These are phyloP conservation scores for Porphyrellus cyaneotinctus DNA, from an alignment of 768 basidiomycete species.

Conservation along the genomic window DNA sequence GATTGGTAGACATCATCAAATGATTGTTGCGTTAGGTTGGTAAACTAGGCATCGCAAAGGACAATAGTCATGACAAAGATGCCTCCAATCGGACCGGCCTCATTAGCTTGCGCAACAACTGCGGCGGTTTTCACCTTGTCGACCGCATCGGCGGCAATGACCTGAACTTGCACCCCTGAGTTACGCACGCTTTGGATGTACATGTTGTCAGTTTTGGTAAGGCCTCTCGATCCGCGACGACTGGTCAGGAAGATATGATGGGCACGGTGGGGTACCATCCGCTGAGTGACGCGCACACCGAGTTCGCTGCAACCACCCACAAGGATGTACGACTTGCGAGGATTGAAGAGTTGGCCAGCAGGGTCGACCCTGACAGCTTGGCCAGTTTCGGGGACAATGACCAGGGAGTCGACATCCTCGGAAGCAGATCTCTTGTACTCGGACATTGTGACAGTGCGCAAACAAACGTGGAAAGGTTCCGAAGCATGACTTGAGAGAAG, in stretches of 20 bases:
- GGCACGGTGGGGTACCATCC: conserved; percentile 34
- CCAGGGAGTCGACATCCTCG: conserved; percentile 9
- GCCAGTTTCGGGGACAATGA: conserved; percentile 14
- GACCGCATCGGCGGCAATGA: conserved; percentile 26
- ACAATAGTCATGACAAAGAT: conserved; percentile 34
- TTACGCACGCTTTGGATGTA: conserved; percentile 26
- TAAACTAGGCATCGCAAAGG: conserved; percentile 32
- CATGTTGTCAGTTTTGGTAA: conserved; percentile 22
- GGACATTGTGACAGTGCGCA: conserved; percentile 10
- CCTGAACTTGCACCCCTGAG: conserved; percentile 24
- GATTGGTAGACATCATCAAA: conserved; percentile 27
- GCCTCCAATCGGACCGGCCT: conserved; percentile 29
- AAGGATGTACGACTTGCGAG: conserved; percentile 24
- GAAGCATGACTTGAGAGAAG: conserved; percentile 19
- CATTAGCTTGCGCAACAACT: conserved; percentile 21
- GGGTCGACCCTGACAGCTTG: conserved; percentile 22
- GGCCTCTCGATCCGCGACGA: conserved; percentile 18
- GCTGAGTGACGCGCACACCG: conserved; percentile 28
- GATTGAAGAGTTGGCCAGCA: conserved; percentile 27
- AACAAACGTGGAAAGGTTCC: conserved; percentile 11
- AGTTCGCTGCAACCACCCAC: conserved; percentile 22
- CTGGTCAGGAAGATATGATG: conserved; percentile 31
- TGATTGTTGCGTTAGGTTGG: conserved; percentile 31
- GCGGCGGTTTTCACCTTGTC: conserved; percentile 20
- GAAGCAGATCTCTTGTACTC: conserved; percentile 1